Base-by-base conservation (phyloP, 306 rosid species). In the Ceratonia siliqua region DNA sequence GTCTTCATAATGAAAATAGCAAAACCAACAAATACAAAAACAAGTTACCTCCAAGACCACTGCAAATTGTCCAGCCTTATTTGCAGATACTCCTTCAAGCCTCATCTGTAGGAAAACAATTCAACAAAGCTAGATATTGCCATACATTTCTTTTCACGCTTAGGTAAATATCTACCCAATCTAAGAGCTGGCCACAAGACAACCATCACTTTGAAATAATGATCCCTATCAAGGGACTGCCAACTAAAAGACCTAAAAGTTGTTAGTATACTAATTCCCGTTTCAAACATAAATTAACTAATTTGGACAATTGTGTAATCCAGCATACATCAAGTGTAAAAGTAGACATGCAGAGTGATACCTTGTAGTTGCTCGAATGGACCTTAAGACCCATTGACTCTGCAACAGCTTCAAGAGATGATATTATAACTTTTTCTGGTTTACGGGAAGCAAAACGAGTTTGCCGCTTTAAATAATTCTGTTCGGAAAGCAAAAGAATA, bases 391-490 rank as follows among this genome's bases (percentile, higher is more conserved):
- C 75, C 93, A 89, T 85, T 62, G 93, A 88, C 86, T 87, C 89
- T 18, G 98, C 97, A 79, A 84, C 89, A 71, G 83, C 89, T 87
- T 87, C 93, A 52, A 92, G 66, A 62, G 87, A 77, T 71, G 98
- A 85, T 76, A 87, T 86, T 80, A 95, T 90, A 57, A 73, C 83
- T 58, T 69, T 79, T 57, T 96, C 97, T 62, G 99, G 96, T 89
- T 92, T 67, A 22, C 85, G 83, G 46, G 99, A 94, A 81, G 92
- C 96, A 71, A 94, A 92, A 35, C 96, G 97, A 63, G 99, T 94
- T 87, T 94, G 99, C 54, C 97, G 83, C 76, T 90, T 92, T 69
- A 94, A 81, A 78, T 77, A 85, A 82, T 94, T 96, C 99, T 94
- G 86, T 72, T 71, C 52, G 69, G 70, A 76, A 14, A 70, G 68